Conservation (phyloP, 2,329 filamentous ascomycete species). For the Colletotrichum truncatum region DNA sequence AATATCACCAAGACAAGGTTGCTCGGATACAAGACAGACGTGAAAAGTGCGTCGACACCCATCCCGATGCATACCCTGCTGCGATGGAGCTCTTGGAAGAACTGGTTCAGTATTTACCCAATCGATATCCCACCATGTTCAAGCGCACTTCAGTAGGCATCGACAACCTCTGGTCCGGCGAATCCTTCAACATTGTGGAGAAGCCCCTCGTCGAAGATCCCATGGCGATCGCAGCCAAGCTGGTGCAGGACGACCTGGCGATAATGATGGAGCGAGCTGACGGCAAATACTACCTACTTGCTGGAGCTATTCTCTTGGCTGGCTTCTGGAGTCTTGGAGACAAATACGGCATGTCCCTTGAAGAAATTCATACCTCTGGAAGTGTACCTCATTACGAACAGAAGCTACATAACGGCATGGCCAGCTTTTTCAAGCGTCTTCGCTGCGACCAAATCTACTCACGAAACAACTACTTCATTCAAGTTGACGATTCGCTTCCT, state of each 20-base stretch:
- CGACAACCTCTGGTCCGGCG: slow-evolving; percentile 75
- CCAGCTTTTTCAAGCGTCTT: slow-evolving; percentile 80
- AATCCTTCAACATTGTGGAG: slow-evolving; percentile 74
- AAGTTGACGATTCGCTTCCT: slow-evolving; percentile 80
- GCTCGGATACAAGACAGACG: slow-evolving; percentile 74
- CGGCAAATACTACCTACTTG: slow-evolving; percentile 83
- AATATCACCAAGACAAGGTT: slow-evolving; percentile 77
- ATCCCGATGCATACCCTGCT: slow-evolving; percentile 75
- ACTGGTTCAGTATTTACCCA: slow-evolving; percentile 74
- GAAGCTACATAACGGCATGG: slow-evolving; percentile 81
- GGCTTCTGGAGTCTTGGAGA: slow-evolving; percentile 87
- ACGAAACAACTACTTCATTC: slow-evolving; percentile 88
- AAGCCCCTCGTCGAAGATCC: slow-evolving; percentile 78
- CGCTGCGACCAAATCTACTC: slow-evolving; percentile 70
- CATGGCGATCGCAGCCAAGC: slow-evolving; percentile 76
- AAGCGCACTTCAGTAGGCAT: slow-evolving; percentile 70
- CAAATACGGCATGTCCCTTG: slow-evolving; percentile 82
- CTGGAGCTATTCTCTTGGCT: slow-evolving; percentile 78
- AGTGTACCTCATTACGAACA: slow-evolving; percentile 77
- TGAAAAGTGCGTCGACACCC: slow-evolving; percentile 72
- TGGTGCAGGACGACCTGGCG: slow-evolving; percentile 84
- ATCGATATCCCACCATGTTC: slow-evolving; percentile 80
- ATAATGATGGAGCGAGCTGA: slow-evolving; percentile 83
- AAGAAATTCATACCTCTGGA: slow-evolving; percentile 81
- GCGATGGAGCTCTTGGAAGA: slow-evolving; percentile 82